phyloP scores from a whole-genome alignment of 768 basidiomycete species.

The Boletus tomentosulus region DNA sequence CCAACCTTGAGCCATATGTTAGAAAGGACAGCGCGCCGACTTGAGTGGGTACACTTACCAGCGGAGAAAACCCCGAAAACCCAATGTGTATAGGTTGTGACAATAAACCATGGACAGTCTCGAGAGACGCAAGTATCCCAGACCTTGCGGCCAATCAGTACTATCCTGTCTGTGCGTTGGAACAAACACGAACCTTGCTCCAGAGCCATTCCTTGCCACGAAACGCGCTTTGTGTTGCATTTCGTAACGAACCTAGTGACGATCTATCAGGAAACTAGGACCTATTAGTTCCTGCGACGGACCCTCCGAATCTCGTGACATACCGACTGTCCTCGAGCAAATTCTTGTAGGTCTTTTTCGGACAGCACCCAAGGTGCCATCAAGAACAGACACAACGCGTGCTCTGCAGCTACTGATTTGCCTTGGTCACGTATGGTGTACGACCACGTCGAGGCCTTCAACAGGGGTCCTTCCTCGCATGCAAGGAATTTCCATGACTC shows the following conservation, averaged over 20 bases:
- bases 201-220: constrained; percentile 48
- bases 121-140: constrained; percentile 39
- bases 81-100: constrained; percentile 44
- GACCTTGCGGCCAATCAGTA: constrained; percentile 25
- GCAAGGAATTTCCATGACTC: constrained; percentile 29
- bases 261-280: constrained; percentile 19
- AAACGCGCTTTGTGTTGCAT: constrained; percentile 10
- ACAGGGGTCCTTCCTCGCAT: constrained; percentile 16
- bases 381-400: constrained; percentile 29
- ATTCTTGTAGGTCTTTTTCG: constrained; percentile 31
- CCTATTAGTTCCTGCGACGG: constrained; percentile 1
- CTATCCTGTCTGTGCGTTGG: neutral
- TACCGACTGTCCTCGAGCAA: constrained; percentile 25
- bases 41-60: constrained; percentile 22
- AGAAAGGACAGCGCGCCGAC: neutral
- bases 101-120: constrained; percentile 36
- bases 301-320: neutral
- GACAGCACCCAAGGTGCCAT: constrained; percentile 40
- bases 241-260: neutral
- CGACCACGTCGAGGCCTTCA: constrained; percentile 31
- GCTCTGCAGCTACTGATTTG: constrained; percentile 10
- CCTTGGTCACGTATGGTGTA: constrained; percentile 6
- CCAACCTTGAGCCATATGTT: constrained; percentile 39
- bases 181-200: constrained; percentile 40
- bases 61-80: constrained; percentile 40